Conservation (phyloP, 176 grass and related monocot species). For the Aegilops umbellulata region DNA sequence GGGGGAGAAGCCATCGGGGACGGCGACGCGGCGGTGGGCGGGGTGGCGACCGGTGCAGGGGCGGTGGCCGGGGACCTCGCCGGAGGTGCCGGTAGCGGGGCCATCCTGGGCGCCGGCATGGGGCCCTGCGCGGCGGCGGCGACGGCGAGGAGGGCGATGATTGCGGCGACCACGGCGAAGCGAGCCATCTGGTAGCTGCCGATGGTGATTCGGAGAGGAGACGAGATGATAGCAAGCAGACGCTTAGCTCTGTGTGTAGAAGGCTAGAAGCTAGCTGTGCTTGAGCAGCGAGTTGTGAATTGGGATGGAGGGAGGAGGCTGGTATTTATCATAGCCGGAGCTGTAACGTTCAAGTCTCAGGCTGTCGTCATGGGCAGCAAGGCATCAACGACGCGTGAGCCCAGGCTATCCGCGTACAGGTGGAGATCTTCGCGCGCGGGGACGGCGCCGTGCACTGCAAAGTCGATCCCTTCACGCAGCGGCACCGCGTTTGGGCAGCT, state of each 20-base stretch:
- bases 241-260: not conserved
- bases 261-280: not conserved
- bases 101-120: slow-evolving; percentile 40
- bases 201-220: not conserved
- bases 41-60: slow-evolving; percentile 16
- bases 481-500: not conserved
- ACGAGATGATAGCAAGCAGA: not conserved
- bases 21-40: slow-evolving; percentile 29
- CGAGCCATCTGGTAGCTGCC: not conserved
- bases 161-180: slow-evolving; percentile 21
- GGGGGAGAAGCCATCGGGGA: slow-evolving; percentile 34
- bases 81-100: slow-evolving; percentile 37
- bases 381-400: not conserved
- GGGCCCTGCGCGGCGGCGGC: slow-evolving; percentile 33
- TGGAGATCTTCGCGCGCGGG: not conserved
- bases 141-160: slow-evolving; percentile 31
- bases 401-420: not conserved
- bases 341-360: not conserved
- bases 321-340: slow-evolving; percentile 22
- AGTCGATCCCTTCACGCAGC: not conserved
- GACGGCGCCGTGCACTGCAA: no score
- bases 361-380: no score
- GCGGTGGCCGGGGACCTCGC: slow-evolving; percentile 32
- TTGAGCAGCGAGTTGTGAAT: not conserved
- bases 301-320: not conserved